Evolutionary conservation across 2,329 filamentous ascomycete species (phyloP).

Genomic region (Neospermospora avenae): DNA sequence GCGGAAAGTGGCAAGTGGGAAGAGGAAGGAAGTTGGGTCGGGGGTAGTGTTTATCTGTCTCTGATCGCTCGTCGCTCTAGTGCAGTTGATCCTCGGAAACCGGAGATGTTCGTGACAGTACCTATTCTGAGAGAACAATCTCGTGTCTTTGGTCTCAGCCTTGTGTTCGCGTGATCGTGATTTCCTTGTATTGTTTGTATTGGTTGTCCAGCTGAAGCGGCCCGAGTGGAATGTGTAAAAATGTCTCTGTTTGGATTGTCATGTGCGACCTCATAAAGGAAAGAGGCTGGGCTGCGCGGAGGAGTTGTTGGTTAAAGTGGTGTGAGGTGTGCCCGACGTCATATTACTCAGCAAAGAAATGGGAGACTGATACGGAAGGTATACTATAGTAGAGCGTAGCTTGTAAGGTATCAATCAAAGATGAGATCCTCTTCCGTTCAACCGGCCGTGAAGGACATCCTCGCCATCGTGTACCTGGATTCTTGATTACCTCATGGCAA

Average conservation of each 20-base stretch:
- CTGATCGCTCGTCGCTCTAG: background rate
- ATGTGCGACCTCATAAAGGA: background rate
- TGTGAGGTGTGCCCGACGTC: slow-evolving; percentile 8
- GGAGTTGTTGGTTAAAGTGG: background rate
- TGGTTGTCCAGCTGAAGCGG: slow-evolving; percentile 1
- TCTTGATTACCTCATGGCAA: background rate
- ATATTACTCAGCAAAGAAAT: slow-evolving; percentile 10
- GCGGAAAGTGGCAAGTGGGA: too few relatives aligned
- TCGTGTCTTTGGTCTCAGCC: slow-evolving; percentile 8
- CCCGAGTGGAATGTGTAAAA: background rate
- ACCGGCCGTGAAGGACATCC: background rate
- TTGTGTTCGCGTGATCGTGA: slow-evolving; percentile 9
- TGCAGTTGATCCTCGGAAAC: background rate
- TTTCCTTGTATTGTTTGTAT: background rate
- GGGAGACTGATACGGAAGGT: background rate
- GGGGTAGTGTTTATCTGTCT: slow-evolving; percentile 6
- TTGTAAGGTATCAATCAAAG: background rate
- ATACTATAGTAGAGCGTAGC: background rate
- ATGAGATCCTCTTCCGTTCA: background rate
- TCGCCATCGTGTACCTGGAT: background rate
- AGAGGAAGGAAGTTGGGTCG: slow-evolving; percentile 4
- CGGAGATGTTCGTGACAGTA: background rate
- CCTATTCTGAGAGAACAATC: background rate
- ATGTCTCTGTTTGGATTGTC: slow-evolving; percentile 6
- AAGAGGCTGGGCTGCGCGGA: background rate